Base-by-base conservation (phyloP, 306 rosid genomes). In the Cicer chorassanicum region DNA sequence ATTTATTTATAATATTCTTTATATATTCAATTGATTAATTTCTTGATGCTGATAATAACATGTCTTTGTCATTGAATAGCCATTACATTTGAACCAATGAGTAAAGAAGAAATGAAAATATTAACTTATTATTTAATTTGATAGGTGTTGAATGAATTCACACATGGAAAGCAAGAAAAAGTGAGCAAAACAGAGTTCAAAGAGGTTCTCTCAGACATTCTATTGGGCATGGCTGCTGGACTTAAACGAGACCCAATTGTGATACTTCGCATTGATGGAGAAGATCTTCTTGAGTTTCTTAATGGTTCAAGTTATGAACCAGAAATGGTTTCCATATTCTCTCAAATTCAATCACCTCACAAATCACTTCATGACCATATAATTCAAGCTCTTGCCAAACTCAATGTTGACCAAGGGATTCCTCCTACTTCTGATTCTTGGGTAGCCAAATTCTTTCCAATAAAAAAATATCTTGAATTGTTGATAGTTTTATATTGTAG, bases 171-270 rank as follows among this genome's bases (percentile, higher is more conserved):
- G 70, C 91, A 86, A 80, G 89, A 92, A 64, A 90, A 80, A 75
- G 97, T 95, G 82, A 95, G 78, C 93, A 90, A 92, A 83, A 84
- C 82, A 12, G 98, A 95, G 86, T 95, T 95, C 89, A 89, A 89
- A 87, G 92, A 81, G 78, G 98, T 90, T 78, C 93, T 95, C 67
- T 92, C 98, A 6, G 98, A 95, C 84, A 73, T 95, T 79, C 89
- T 95, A 7, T 54, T 92, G 79, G 98, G 96, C 85, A 92, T 95
- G 99, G 99, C 99, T 83, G 92, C 99, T 16, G 99, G 98, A n/a
- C 85, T 95, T 72, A 92, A 92, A 85, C 84, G 91, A 76, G 98
- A 95, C 79, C 99, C 99, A 34, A 86, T 95, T 16, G 84, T 95
- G 34, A 95, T 95, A 49, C 93, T 95, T 61, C 95, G 99, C 42